Evolutionary conservation across 192 early-diverging fungal genomes (phyloP).

Genomic region (Entomortierella lignicola): DNA sequence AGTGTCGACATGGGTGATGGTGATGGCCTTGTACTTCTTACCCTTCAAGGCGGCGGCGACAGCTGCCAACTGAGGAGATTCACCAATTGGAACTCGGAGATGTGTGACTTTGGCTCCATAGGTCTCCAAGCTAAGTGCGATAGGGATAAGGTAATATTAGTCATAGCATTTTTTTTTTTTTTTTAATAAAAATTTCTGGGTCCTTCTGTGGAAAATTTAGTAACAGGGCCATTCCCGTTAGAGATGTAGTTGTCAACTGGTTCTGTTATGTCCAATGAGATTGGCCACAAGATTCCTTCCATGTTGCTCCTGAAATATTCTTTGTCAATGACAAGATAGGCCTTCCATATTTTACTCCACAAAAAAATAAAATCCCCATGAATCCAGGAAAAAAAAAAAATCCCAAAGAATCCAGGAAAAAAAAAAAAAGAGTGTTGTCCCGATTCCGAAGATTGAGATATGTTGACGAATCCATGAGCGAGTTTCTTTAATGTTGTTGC

Average conservation of each 20-base stretch:
- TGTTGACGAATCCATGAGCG: too few species aligned
- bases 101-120: constrained; percentile 92
- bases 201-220: background rate
- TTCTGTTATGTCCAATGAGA: too few species aligned
- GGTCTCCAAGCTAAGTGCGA: constrained; percentile 69
- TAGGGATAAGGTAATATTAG: background rate
- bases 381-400: background rate
- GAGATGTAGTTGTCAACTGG: too few species aligned
- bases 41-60: constrained; percentile 72
- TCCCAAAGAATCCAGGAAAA: background rate
- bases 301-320: too few species aligned
- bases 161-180: too few species aligned
- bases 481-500: too few species aligned
- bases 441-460: too few species aligned
- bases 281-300: too few species aligned
- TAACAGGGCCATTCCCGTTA: background rate
- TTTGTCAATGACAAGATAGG: too few species aligned
- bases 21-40: constrained; percentile 86
- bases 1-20: constrained; percentile 96
- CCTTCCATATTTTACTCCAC: constrained; percentile 19
- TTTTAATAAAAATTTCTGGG: too few species aligned
- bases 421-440: too few species aligned
- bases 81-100: constrained; percentile 77
- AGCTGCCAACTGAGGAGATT: constrained; percentile 72
- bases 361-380: background rate